Evolutionary conservation across 2,329 filamentous ascomycete genomes (phyloP).

Genomic region (Neonectria punicea): DNA sequence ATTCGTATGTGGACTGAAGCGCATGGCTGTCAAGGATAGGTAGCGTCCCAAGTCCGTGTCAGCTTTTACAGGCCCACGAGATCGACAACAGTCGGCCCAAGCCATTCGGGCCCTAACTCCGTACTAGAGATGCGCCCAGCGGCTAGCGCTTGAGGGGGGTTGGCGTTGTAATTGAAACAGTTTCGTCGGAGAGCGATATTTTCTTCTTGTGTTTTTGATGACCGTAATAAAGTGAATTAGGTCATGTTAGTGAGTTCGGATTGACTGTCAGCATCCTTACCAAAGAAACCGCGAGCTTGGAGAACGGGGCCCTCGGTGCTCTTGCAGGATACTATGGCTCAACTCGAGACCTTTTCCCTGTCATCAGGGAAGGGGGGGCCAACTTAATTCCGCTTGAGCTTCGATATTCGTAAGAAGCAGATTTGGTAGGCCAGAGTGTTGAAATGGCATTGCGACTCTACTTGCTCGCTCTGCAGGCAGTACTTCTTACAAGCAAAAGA

Average conservation of each 20-base stretch:
- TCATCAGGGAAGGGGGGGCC: neutral
- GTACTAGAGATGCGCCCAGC: constrained; percentile 1
- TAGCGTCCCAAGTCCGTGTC: constrained; percentile 15
- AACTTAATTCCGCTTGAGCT: neutral
- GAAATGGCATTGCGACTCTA: neutral
- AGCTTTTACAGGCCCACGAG: constrained; percentile 22
- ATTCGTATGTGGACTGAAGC: neutral
- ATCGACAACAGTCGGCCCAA: constrained; percentile 22
- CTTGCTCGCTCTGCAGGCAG: neutral
- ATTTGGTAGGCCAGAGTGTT: neutral
- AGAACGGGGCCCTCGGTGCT: neutral
- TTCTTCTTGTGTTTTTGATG: constrained; percentile 2
- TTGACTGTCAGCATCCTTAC: neutral
- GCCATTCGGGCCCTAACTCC: constrained; percentile 15
- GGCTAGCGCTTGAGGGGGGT: constrained; percentile 5
- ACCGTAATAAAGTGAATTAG: neutral
- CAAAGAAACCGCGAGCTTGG: neutral
- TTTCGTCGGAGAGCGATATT: constrained; percentile 6
- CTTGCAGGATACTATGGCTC: neutral
- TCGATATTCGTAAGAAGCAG: neutral
- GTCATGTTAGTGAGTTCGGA: neutral
- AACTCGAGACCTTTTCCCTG: neutral
- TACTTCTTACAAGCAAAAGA: constrained; percentile 4
- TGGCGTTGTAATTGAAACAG: neutral
- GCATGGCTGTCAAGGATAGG: neutral